A percentile compares a stretch with the other conserved stretches of the same genome.
phyloP scores from a whole-genome alignment of 768 basidiomycete genomes.

The Lentinula detonsa region DNA sequence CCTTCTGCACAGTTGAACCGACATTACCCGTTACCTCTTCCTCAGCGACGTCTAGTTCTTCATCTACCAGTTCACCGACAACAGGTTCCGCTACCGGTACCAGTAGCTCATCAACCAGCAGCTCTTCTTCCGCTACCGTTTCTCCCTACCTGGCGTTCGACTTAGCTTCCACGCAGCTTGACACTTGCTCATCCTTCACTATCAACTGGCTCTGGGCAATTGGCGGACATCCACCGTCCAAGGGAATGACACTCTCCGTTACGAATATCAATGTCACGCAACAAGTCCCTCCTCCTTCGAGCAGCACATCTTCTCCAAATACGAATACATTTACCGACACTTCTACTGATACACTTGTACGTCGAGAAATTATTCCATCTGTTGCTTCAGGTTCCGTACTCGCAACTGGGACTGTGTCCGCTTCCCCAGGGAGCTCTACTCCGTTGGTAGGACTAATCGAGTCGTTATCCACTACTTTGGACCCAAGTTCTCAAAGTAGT shows the following conservation, averaged over 20 bases:
- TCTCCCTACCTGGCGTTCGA: neutral
- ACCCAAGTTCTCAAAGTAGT: neutral
- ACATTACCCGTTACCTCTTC: neutral
- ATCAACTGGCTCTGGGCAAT: neutral
- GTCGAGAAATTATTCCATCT: neutral
- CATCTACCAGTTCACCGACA: neutral
- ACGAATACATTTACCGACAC: neutral
- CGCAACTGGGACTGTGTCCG: neutral
- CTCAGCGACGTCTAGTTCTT: neutral
- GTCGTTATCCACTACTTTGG: neutral
- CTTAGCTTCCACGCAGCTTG: neutral
- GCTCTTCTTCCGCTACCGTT: neutral
- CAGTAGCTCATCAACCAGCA: neutral
- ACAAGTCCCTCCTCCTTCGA: neutral
- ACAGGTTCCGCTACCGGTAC: neutral
- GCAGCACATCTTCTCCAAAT: neutral
- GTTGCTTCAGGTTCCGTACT: neutral
- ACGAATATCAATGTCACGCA: constrained; percentile 5
- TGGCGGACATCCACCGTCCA: neutral
- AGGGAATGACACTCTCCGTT: neutral
- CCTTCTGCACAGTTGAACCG: neutral
- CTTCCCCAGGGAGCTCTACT: constrained; percentile 1
- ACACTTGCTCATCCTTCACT: neutral
- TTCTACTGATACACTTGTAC: neutral
- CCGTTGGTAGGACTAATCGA: neutral